Percentiles rank a stretch among this genome's conserved stretches.
Conservation (phyloP, 139 green algal species). For the Tetraselmis chui region DNA sequence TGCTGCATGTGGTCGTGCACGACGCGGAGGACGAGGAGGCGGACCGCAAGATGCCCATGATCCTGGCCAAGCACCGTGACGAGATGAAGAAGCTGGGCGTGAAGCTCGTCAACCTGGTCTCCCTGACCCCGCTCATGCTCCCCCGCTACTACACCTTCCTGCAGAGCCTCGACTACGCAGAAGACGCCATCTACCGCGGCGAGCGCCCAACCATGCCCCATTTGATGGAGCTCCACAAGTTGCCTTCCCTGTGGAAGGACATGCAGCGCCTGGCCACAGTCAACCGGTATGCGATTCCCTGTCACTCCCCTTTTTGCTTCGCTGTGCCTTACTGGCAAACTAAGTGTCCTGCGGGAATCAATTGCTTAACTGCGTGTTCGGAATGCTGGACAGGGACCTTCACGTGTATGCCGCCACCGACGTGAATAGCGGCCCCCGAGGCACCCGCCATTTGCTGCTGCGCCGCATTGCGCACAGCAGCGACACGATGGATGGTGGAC, state of each 20-base stretch:
- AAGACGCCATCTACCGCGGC: conserved; percentile 22
- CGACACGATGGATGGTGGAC: conserved; percentile 15
- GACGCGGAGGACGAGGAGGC: neutral
- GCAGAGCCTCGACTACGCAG: conserved; percentile 11
- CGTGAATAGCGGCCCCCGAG: neutral
- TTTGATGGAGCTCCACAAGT: conserved; percentile 76
- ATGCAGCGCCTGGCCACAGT: conserved; percentile 20
- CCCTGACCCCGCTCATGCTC: neutral
- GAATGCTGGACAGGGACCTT: conserved; percentile 24
- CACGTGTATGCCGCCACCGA: conserved; percentile 16
- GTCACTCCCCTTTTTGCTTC: no score
- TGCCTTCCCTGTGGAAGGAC: conserved; percentile 31
- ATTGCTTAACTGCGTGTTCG: no score
- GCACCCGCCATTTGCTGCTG: conserved; percentile 17
- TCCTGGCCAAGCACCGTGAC: conserved; percentile 6
- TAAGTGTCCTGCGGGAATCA: no score
- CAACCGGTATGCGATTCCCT: conserved; percentile 14
- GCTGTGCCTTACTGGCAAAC: no score
- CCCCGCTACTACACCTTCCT: conserved; percentile 24
- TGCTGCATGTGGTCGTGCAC: conserved; percentile 14
- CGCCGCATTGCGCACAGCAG: conserved; percentile 17
- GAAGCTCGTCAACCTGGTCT: conserved; percentile 23
- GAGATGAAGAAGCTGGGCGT: conserved; percentile 13
- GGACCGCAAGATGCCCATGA: conserved; percentile 5
- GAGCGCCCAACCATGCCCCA: conserved; percentile 37